phyloP scores from a whole-genome alignment of 257 asterid species.

The Salvia splendens region DNA sequence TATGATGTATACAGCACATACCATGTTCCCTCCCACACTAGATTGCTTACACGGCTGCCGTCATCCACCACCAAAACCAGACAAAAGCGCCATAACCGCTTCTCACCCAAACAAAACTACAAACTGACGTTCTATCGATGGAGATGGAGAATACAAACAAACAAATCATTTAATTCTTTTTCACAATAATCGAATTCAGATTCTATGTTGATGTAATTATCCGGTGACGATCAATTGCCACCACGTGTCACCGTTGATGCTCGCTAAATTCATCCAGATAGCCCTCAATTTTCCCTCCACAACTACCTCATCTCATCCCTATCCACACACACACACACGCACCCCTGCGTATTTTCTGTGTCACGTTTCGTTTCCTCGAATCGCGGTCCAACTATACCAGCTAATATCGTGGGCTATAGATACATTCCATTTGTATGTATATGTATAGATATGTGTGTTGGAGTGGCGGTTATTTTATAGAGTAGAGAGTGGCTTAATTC shows the following conservation, averaged over 20 bases:
- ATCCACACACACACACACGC: slow-evolving; percentile 31
- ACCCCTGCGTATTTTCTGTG: slow-evolving; percentile 26
- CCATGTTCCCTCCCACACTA: neutral
- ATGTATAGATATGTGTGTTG: neutral
- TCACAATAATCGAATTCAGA: neutral
- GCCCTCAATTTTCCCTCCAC: slow-evolving; percentile 47
- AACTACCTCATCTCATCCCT: slow-evolving; percentile 54
- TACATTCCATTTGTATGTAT: no score
- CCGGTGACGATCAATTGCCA: neutral
- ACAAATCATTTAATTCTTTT: slow-evolving; percentile 14
- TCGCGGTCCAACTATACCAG: slow-evolving; percentile 34
- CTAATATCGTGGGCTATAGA: neutral
- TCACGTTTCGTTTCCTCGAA: slow-evolving; percentile 45
- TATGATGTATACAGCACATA: neutral
- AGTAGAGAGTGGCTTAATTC: neutral
- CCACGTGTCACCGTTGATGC: slow-evolving; percentile 46
- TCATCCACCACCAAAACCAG: neutral
- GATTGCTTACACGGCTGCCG: neutral
- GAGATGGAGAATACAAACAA: slow-evolving; percentile 7
- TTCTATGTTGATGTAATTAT: neutral
- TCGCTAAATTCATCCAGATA: slow-evolving; percentile 23
- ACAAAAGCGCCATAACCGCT: slow-evolving; percentile 35
- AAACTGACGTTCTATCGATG: slow-evolving; percentile 4
- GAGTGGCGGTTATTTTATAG: slow-evolving; percentile 18
- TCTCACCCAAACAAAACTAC: neutral